A percentile compares a stretch with the other conserved stretches of the same genome.
These are phyloP conservation scores for Apiotrichum siamense DNA, from an alignment of 1,284 basidiomycete species.

Conservation along the genomic window DNA sequence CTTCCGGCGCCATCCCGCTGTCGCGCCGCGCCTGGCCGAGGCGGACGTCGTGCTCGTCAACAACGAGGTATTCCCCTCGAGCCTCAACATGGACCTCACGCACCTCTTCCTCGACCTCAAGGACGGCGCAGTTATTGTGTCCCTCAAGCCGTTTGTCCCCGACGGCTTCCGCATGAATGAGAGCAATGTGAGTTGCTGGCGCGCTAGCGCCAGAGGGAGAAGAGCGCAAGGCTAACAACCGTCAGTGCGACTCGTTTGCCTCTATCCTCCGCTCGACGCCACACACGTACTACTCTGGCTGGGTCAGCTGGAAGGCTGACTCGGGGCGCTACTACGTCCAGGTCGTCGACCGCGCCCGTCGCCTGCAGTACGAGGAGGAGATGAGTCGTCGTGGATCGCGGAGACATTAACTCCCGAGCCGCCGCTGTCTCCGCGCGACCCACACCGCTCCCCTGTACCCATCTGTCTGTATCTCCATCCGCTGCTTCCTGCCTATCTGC, in stretches of 20 bases:
- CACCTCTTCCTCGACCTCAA: slow-evolving; percentile 55
- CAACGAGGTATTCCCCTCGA: slow-evolving; percentile 53
- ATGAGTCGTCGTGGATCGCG: slow-evolving; percentile 18
- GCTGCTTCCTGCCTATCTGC: too few species aligned
- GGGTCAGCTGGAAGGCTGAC: slow-evolving; percentile 46
- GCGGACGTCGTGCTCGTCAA: slow-evolving; percentile 56
- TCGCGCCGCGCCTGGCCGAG: slow-evolving; percentile 40
- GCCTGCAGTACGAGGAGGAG: slow-evolving; percentile 36
- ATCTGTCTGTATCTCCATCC: too few species aligned
- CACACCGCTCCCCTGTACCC: too few species aligned
- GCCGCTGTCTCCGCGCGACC: too few species aligned
- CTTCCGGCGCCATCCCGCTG: slow-evolving; percentile 46
- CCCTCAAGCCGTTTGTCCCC: slow-evolving; percentile 53
- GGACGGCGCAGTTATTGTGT: slow-evolving; percentile 52
- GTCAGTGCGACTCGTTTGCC: slow-evolving; percentile 42
- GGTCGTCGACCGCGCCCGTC: slow-evolving; percentile 33
- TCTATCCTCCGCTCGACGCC: slow-evolving; percentile 33
- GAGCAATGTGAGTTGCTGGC: slow-evolving; percentile 39
- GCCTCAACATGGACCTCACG: slow-evolving; percentile 52
- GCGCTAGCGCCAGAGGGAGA: too few species aligned
- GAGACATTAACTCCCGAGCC: too few species aligned
- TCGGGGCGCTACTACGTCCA: slow-evolving; percentile 39
- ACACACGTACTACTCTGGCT: slow-evolving; percentile 37
- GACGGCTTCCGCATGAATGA: slow-evolving; percentile 51
- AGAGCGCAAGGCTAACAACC: not conserved